Base-by-base conservation (phyloP, 345 rosid species). In the Physaria fendleri region DNA sequence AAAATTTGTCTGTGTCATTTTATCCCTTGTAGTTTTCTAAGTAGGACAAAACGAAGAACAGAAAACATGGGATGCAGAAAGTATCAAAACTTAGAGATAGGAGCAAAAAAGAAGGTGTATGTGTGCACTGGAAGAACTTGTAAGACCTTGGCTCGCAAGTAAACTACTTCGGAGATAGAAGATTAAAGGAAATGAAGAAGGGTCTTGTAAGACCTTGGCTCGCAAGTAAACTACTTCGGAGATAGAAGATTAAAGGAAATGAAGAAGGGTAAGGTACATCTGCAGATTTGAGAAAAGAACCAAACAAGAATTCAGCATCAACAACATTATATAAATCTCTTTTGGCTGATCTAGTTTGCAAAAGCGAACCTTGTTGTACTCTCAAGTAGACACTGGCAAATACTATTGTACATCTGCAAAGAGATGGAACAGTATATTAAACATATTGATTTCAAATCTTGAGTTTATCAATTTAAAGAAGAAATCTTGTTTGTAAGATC, bases 361-460 rank as follows among this genome's bases (percentile, higher is more conserved):
- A 47, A 39, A 55, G 14, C 68, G 3, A 44, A 69, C 69, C 69
- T 62, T 55, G 52, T 46, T 55, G 69, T 46, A n/a, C 68, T 55
- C 63, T 54, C 52, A 55, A 30, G 58, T 54, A 39, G 43, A 38
- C 68, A 32, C 22, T 46, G 58, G 16, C 56, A 44, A 25, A 62
- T 23, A 0, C 1, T 63, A 70, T 70, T 40, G n/a, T 70, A 70
- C 74, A 63, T 9, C 11, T 70, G 54, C 39, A 16, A 6, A 11
- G 41, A 48, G 17, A 63, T 35, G 16, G 2, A 18, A 56, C 51
- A 61, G 14, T 40, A 43, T 39, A 15, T 51, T 35, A 17, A 25
- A 51, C 20, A 25, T 15, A 43, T 27, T 32, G 46, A 5, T 42
- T 42, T 41, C 65, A 51, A 5, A 50, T 4, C 32, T 51, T 42